These are phyloP conservation scores for Crithidia expoeki DNA, from an alignment of 208 protist species.

Conservation along the genomic window DNA sequence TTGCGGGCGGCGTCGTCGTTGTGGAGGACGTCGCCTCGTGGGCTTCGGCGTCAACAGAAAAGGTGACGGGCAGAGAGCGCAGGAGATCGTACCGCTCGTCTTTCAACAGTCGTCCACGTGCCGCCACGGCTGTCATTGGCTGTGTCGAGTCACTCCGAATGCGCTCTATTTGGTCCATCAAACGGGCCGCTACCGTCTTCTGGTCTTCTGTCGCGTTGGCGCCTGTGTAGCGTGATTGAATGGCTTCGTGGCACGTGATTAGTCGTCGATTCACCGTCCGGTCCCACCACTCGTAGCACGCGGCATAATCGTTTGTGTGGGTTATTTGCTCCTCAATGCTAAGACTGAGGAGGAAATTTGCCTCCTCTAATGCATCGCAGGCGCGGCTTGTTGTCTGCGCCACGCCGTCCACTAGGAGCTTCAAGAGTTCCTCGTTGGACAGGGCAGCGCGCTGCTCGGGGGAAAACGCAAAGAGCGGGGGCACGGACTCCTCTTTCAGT, in stretches of 20 bases:
- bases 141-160: slow-evolving; percentile 33
- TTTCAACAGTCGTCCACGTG: slow-evolving; percentile 45
- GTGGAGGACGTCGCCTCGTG: background rate
- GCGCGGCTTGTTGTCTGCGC: slow-evolving; percentile 33
- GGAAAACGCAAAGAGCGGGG: slow-evolving; percentile 41
- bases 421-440: slow-evolving; percentile 38
- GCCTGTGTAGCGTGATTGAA: slow-evolving; percentile 23
- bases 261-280: slow-evolving; percentile 49
- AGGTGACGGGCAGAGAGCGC: slow-evolving; percentile 2
- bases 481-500: slow-evolving; percentile 31
- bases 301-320: slow-evolving; percentile 58
- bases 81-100: slow-evolving; percentile 69
- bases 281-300: slow-evolving; percentile 71
- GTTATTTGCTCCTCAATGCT: slow-evolving; percentile 72
- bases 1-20: background rate
- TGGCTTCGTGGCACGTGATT: slow-evolving; percentile 35
- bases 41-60: background rate
- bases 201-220: slow-evolving; percentile 1
- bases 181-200: background rate
- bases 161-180: slow-evolving; percentile 36
- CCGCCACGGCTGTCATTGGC: slow-evolving; percentile 48
- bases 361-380: slow-evolving; percentile 43
- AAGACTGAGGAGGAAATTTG: slow-evolving; percentile 56
- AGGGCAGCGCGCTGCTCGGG: slow-evolving; percentile 31
- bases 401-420: slow-evolving; percentile 45